Conservation (phyloP, 371 early-diverging fungal species). For the Mortierella polycephala region DNA sequence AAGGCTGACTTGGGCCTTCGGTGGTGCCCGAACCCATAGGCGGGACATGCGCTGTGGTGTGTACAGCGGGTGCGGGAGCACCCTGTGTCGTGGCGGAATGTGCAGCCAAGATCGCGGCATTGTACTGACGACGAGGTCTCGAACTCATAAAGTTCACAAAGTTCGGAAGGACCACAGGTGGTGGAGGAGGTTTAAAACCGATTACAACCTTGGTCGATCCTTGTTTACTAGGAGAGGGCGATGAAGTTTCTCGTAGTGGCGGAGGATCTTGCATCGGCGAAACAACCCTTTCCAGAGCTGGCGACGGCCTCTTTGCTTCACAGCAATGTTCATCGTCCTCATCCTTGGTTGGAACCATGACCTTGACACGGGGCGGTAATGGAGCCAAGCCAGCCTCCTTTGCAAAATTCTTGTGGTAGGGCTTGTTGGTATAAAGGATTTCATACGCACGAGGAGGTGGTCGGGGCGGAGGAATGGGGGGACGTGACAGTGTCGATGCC, state of each 20-base stretch:
- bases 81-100: neutral
- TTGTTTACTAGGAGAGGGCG: neutral
- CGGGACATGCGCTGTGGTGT: too few species aligned
- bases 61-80: neutral
- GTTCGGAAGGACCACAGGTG: conserved; percentile 15
- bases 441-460: conserved; percentile 43
- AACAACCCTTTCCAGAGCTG: neutral
- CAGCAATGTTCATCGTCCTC: conserved; percentile 8
- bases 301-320: conserved; percentile 2
- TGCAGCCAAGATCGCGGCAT: conserved; percentile 18
- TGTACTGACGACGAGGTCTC: conserved; percentile 18
- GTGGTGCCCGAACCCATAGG: too few species aligned
- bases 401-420: conserved; percentile 50
- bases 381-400: conserved; percentile 43
- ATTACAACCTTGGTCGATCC: conserved; percentile 12
- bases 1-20: too few species aligned
- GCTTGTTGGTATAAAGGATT: conserved; percentile 54
- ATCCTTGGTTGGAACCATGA: neutral
- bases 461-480: conserved; percentile 41
- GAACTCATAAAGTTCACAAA: conserved; percentile 18
- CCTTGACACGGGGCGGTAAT: conserved; percentile 38
- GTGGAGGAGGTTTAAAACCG: conserved; percentile 18
- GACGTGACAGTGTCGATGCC: conserved; percentile 16
- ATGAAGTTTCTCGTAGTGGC: neutral
- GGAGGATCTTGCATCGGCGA: neutral